phyloP scores from a whole-genome alignment of 768 basidiomycete genomes.

The Rubroboletus pulcherrimus region DNA sequence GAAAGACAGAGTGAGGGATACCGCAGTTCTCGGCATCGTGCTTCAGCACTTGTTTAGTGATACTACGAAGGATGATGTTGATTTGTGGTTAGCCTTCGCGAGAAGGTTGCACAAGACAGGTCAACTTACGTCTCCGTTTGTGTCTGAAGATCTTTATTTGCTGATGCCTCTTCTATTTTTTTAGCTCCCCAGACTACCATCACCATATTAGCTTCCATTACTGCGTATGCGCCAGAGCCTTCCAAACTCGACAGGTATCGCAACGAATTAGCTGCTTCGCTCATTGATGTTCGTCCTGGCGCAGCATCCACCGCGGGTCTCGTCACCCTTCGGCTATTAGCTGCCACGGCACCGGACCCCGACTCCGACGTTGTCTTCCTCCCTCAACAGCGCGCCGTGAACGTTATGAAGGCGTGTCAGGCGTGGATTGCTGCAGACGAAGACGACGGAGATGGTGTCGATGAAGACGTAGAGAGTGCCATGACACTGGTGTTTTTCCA shows the following conservation, averaged over 20 bases:
- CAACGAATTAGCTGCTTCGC: constrained; percentile 83
- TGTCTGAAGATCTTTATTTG: background rate
- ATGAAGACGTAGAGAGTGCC: constrained; percentile 74
- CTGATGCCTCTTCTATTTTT: background rate
- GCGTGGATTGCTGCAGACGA: constrained; percentile 69
- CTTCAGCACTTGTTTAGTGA: constrained; percentile 59
- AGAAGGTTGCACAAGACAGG: constrained; percentile 60
- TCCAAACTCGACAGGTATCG: constrained; percentile 74
- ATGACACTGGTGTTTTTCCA: constrained; percentile 72
- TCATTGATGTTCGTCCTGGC: constrained; percentile 60
- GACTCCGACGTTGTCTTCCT: constrained; percentile 83
- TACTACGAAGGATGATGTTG: constrained; percentile 60
- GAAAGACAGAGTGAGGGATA: constrained; percentile 49
- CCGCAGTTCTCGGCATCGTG: constrained; percentile 57
- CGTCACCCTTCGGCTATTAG: constrained; percentile 60
- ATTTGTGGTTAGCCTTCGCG: constrained; percentile 72
- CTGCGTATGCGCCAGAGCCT: constrained; percentile 61
- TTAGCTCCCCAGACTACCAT: constrained; percentile 70
- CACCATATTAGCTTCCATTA: constrained; percentile 60
- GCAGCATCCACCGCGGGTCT: constrained; percentile 72
- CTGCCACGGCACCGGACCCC: constrained; percentile 67
- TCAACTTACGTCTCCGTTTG: constrained; percentile 30
- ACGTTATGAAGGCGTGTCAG: constrained; percentile 80
- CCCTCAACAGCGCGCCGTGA: constrained; percentile 79
- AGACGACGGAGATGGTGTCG: constrained; percentile 54